Evolutionary conservation across 768 basidiomycete species (phyloP), one percentile per base, ranked within the genome.

Genomic region (Kwoniella europaea): DNA sequence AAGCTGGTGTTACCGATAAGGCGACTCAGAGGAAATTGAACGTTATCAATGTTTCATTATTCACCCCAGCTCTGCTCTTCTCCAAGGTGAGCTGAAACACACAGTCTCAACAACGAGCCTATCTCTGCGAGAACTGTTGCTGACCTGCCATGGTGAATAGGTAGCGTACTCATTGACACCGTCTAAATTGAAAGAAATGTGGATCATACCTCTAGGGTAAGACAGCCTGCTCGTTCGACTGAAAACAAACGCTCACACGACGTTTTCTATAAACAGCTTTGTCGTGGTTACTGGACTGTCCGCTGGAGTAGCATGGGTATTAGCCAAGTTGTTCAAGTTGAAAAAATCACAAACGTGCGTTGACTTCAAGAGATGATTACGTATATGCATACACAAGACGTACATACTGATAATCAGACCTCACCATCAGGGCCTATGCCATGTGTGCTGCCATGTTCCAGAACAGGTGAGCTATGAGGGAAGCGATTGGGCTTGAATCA

Each of bases 81-180:
- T 94, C 92, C 13, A 98, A 97, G 85, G 94, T 79, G 35, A 57
- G 52, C 27, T 6, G 9, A 10, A 2, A 18, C 15, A 65, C 1
- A 16, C 6, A 4, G n/a, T n/a, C 24, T 44, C 18, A 10, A 29
- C 52, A 20, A 57, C 57, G 35, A 35, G 3, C 24, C 10, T n/a
- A 10, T 13, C 18, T 16, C 24, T 27, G n/a, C 24, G 13, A 44
- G 22, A 15, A 66, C 46, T 55, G 35, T 27, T 20, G 13, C 67
- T 67, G 46, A 56, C 4, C 4, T 16, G 20, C 10, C 18, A 9
- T n/a, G 64, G 16, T 62, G 20, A 43, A 43, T 35, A 78, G 76
- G 79, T 98, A 22, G 96, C 95, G 0, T 96, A 95, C 85, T 92
- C 91, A 81, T 83, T 94, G 53, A 89, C 91, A 0, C 94, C 95